Evolutionary conservation across 805 yeast species (phyloP).

Genomic region (Ogataea siamensis): DNA sequence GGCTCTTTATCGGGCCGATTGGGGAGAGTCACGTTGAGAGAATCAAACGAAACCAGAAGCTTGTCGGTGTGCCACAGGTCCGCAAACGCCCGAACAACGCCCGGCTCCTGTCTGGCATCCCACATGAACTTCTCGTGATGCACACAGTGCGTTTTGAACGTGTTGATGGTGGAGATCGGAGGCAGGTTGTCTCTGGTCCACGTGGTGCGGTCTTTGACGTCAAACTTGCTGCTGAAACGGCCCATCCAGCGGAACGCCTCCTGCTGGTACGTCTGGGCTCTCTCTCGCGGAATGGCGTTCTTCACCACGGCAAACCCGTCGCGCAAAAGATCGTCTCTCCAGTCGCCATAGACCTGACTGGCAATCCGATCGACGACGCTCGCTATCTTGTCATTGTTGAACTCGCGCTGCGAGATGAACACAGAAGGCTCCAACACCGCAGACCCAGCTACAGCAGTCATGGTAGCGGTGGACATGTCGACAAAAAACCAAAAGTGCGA

Average conservation of each 20-base stretch:
- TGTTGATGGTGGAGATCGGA: constrained; percentile 18
- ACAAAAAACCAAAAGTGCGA: not conserved
- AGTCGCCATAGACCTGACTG: constrained; percentile 10
- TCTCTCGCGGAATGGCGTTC: constrained; percentile 27
- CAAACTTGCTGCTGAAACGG: constrained; percentile 24
- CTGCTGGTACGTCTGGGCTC: constrained; percentile 26
- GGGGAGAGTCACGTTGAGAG: constrained; percentile 32
- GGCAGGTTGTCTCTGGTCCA: constrained; percentile 34
- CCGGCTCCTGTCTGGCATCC: constrained; percentile 34
- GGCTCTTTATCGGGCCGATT: constrained; percentile 18
- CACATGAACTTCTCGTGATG: constrained; percentile 36
- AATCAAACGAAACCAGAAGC: constrained; percentile 35
- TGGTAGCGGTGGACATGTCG: not conserved
- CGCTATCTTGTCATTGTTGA: constrained; percentile 1
- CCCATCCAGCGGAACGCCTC: constrained; percentile 27
- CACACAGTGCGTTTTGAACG: constrained; percentile 22
- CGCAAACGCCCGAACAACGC: constrained; percentile 28
- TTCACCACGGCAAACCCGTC: constrained; percentile 36
- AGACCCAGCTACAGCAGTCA: not conserved
- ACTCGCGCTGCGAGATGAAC: not conserved
- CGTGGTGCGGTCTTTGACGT: constrained; percentile 28
- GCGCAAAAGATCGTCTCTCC: constrained; percentile 26
- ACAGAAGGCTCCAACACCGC: not conserved
- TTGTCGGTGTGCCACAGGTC: constrained; percentile 35
- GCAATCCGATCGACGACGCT: constrained; percentile 1